phyloP scores from a whole-genome alignment of 768 basidiomycete genomes.

The Agrocybe chaxingu region DNA sequence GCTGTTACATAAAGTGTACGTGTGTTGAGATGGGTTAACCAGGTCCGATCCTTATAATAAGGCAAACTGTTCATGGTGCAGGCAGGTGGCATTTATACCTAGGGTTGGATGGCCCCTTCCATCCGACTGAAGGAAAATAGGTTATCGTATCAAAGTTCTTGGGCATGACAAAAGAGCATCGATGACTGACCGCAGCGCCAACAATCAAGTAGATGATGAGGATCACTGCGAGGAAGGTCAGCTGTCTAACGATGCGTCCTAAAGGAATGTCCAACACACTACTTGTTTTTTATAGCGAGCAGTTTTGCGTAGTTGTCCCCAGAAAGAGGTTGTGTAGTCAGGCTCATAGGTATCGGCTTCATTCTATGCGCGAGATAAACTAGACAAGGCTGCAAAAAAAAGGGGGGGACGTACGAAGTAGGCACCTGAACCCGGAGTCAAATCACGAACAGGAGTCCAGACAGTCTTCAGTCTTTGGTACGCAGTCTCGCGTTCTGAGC shows the following conservation, averaged over 20 bases:
- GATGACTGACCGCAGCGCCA: constrained; percentile 41
- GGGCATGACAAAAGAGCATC: not conserved
- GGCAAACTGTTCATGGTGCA: too few relatives aligned
- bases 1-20: too few relatives aligned
- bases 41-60: too few relatives aligned
- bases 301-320: constrained; percentile 42
- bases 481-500: not conserved
- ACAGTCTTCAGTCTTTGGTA: not conserved
- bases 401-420: constrained; percentile 32
- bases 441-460: constrained; percentile 3
- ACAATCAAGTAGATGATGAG: constrained; percentile 43
- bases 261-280: constrained; percentile 24
- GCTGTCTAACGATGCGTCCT: not conserved
- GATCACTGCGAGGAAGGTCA: constrained; percentile 31
- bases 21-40: too few relatives aligned
- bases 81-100: constrained; percentile 7
- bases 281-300: constrained; percentile 41
- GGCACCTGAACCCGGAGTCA: constrained; percentile 39
- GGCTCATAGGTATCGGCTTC: constrained; percentile 49
- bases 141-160: too few relatives aligned
- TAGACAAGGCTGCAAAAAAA: not conserved
- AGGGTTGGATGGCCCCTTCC: constrained; percentile 2
- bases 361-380: constrained; percentile 26
- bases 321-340: constrained; percentile 35
- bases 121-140: not conserved